These are phyloP conservation scores for Tolypocladium sp. DNA, from an alignment of 2,329 filamentous ascomycete genomes.

Conservation along the genomic window DNA sequence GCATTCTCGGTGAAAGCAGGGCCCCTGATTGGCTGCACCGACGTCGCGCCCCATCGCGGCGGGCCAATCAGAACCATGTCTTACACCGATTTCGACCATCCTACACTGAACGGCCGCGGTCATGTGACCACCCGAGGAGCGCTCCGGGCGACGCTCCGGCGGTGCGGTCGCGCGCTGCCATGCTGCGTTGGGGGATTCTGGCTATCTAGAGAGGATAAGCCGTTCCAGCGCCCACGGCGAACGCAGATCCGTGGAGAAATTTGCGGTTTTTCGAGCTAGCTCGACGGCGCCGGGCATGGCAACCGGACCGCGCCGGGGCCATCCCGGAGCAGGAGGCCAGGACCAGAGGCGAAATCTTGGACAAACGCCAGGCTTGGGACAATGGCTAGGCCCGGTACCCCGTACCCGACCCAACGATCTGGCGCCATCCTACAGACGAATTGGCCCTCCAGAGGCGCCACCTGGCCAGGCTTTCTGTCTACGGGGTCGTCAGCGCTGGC, in stretches of 20 bases:
- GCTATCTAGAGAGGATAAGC: background rate
- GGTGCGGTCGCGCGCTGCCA: background rate
- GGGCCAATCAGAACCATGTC: constrained; percentile 19
- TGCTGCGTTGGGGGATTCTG: background rate
- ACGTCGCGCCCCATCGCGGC: constrained; percentile 8
- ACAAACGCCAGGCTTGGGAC: background rate
- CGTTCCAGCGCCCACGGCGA: background rate
- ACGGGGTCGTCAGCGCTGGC: background rate
- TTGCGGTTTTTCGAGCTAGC: background rate
- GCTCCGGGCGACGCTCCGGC: background rate
- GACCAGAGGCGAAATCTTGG: background rate
- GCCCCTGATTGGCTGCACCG: constrained; percentile 17
- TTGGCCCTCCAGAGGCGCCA: background rate
- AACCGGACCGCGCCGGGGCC: background rate
- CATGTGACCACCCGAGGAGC: constrained; percentile 10
- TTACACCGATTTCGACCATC: constrained; percentile 20
- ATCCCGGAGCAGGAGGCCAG: background rate
- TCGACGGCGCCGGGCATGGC: background rate
- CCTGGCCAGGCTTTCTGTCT: background rate
- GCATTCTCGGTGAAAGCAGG: constrained; percentile 20
- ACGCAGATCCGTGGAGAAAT: background rate
- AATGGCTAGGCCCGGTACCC: background rate
- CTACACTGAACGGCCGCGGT: constrained; percentile 4
- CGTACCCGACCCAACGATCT: background rate
- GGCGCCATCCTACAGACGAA: background rate